phyloP scores from a whole-genome alignment of 2,329 filamentous ascomycete genomes.

The Phaeosphaeria sp. region DNA sequence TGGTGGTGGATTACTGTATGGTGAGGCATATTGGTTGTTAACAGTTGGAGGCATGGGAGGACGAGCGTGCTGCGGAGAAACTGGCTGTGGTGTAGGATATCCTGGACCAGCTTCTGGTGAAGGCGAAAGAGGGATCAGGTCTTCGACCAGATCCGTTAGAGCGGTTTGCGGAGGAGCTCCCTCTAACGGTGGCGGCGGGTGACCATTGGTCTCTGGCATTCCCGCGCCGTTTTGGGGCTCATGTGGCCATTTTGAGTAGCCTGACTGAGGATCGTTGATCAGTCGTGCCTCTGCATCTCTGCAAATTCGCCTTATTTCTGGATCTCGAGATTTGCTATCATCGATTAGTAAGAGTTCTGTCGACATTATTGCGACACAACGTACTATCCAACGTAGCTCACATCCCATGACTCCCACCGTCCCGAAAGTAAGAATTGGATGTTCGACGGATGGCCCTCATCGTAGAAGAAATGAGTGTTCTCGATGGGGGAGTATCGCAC shows the following conservation, averaged over 20 bases:
- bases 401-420: conserved; percentile 40
- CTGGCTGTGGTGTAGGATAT: background rate
- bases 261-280: conserved; percentile 20
- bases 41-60: conserved; percentile 3
- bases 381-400: conserved; percentile 37
- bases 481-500: conserved; percentile 40
- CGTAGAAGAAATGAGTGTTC: conserved; percentile 40
- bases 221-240: conserved; percentile 17
- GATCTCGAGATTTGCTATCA: conserved; percentile 33
- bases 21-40: conserved; percentile 14
- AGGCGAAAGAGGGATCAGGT: conserved; percentile 8
- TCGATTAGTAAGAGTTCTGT: conserved; percentile 10
- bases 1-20: conserved; percentile 11
- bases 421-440: conserved; percentile 41
- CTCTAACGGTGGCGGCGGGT: conserved; percentile 8
- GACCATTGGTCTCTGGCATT: background rate
- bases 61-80: conserved; percentile 1
- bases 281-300: conserved; percentile 34
- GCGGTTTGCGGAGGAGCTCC: background rate
- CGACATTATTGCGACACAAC: conserved; percentile 7
- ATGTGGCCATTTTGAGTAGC: conserved; percentile 30
- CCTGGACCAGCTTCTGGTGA: background rate
- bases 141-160: background rate
- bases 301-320: conserved; percentile 37
- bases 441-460: conserved; percentile 30